Evolutionary conservation across 495 filamentous ascomycete species (phyloP), one percentile per base, ranked within the genome.

Genomic region (Penicillium cinerascens): DNA sequence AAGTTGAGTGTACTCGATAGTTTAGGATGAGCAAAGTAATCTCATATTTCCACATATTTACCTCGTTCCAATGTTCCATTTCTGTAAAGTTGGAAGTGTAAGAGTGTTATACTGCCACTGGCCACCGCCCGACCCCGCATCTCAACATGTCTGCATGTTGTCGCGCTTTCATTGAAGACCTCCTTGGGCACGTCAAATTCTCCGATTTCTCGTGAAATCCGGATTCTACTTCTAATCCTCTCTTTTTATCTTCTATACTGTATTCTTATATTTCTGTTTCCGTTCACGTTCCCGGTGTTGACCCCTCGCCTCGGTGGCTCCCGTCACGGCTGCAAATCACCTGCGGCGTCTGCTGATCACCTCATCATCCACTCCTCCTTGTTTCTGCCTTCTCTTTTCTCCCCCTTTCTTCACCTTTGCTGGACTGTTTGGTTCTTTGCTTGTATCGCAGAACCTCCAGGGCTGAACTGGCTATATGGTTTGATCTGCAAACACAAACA

Each of bases 281-380:
- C 53, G 4, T 23, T 48, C 35, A 16, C 22, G 2, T 37, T 11
- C 22, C 20, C n/a, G 18, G 10, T 26, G 35, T 42, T 26, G 27
- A n/a, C 42, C 21, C 47, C 49, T 42, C 47, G 10, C 42, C 42
- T 58, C 54, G 49, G 50, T 54, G 50, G 41, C 39, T 48, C 39
- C 38, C 23, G 49, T 62, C 61, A 64, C 61, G 55, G 54, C 55
- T 42, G 52, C 50, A 51, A 49, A 61, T 65, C 64, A 64, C 61
- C 60, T 61, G 58, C 50, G 50, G 51, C 29, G 54, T 63, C 64
- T 51, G 61, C 60, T 60, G 63, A 61, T 59, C 59, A 59, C 52
- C 59, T 62, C 58, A 61, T 65, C 56, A 59, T 55, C 55, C 42
- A 35, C 47, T 48, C 33, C 48, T 47, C 47, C 20, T 33, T 23